Conservation (phyloP, 305 asterid genomes). For the Withania somnifera region DNA sequence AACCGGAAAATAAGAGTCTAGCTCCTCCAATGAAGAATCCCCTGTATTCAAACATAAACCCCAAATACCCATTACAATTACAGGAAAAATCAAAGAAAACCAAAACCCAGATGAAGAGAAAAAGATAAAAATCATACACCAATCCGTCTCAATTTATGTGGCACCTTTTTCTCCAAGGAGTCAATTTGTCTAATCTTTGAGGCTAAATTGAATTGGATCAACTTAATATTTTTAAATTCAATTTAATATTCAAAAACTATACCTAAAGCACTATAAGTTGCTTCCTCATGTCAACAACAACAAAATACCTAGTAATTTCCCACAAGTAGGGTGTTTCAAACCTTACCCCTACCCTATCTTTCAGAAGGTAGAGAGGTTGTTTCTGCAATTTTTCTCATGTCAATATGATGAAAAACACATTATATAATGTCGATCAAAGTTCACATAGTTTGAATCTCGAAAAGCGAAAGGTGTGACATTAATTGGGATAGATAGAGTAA, state of each 20-base stretch:
- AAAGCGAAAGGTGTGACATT: not conserved
- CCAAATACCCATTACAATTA: not conserved
- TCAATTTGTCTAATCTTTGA: not conserved
- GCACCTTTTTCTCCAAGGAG: not conserved
- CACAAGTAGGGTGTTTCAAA: too few species aligned
- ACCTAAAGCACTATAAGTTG: not conserved
- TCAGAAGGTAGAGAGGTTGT: too few species aligned
- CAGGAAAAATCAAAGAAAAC: not conserved
- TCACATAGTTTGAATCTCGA: not conserved
- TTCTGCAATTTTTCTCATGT: not conserved
- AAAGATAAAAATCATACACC: not conserved
- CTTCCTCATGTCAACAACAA: not conserved
- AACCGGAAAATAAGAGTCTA: slow-evolving; percentile 68
- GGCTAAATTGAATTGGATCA: not conserved
- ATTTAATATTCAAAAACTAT: not conserved
- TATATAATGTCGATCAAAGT: not conserved
- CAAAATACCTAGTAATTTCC: too few species aligned
- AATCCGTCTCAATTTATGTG: not conserved
- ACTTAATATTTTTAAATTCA: not conserved
- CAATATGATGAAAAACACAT: not conserved
- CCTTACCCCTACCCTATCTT: too few species aligned
- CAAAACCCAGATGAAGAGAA: not conserved
- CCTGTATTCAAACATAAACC: not conserved
- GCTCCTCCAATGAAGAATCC: slow-evolving; percentile 45
- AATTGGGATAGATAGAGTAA: not conserved